Percentiles rank a stretch among this genome's conserved stretches.
phyloP scores from a whole-genome alignment of 2,329 filamentous ascomycete genomes.

The Fusarium sulawesiense region DNA sequence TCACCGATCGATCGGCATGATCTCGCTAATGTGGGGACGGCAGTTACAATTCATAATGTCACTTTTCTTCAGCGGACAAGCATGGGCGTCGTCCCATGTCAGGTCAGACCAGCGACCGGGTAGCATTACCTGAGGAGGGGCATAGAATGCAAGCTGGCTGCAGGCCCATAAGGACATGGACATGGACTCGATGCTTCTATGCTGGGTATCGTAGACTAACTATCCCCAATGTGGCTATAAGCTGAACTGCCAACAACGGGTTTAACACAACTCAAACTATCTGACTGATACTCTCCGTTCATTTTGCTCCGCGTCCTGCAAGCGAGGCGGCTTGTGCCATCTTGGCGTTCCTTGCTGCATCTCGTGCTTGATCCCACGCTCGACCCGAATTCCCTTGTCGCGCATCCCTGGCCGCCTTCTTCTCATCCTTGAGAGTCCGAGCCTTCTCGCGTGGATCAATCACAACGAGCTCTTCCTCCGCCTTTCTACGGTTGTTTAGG shows the following conservation, averaged over 20 bases:
- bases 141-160: background rate
- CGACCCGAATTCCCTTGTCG: conserved; percentile 65
- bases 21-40: conserved; percentile 33
- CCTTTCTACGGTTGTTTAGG: conserved; percentile 87
- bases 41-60: conserved; percentile 29
- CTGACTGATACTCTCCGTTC: conserved; percentile 17
- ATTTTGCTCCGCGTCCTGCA: conserved; percentile 68
- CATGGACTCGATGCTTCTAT: conserved; percentile 19
- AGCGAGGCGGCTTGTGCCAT: conserved; percentile 65
- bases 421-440: conserved; percentile 75
- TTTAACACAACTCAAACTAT: conserved; percentile 13
- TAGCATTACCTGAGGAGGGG: conserved; percentile 21
- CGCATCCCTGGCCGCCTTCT: conserved; percentile 68
- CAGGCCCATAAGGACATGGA: conserved; percentile 7
- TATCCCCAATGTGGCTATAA: conserved; percentile 32
- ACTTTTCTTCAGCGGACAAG: conserved; percentile 30
- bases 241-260: conserved; percentile 10
- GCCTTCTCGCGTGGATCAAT: conserved; percentile 92
- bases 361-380: conserved; percentile 64
- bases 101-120: background rate
- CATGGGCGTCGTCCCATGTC: conserved; percentile 24
- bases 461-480: conserved; percentile 89
- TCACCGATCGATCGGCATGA: conserved; percentile 21
- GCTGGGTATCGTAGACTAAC: conserved; percentile 36
- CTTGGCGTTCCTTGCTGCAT: conserved; percentile 66